Evolutionary conservation across 129 eudicot genomes (phyloP).

Genomic region (Deinandra increscens): DNA sequence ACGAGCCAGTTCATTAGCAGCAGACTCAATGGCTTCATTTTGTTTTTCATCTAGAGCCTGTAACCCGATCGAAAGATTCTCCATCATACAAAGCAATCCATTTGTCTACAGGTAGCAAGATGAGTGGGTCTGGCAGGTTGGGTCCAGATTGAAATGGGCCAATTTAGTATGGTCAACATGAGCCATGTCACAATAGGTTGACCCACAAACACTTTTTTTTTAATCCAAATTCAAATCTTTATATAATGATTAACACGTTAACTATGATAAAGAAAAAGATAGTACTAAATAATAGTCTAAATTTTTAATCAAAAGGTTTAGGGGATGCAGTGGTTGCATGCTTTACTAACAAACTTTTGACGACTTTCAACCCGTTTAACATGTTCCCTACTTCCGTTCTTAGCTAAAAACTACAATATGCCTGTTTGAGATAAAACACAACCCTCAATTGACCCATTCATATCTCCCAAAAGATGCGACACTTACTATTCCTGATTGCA

Average conservation of each 20-base stretch:
- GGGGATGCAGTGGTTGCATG: background rate
- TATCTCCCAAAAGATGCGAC: constrained; percentile 6
- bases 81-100: constrained; percentile 10
- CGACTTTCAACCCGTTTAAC: background rate
- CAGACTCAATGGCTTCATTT: constrained; percentile 72
- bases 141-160: constrained; percentile 1
- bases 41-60: constrained; percentile 94
- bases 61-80: constrained; percentile 6
- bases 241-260: background rate
- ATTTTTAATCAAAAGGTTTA: background rate
- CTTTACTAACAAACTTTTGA: background rate
- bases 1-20: constrained; percentile 72
- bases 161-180: background rate
- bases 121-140: background rate
- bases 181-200: background rate
- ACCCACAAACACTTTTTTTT: constrained; percentile 13
- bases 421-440: background rate
- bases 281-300: background rate
- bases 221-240: background rate
- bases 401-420: background rate
- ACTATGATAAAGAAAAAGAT: constrained; percentile 3
- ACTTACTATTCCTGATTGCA: background rate
- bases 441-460: background rate
- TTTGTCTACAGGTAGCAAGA: constrained; percentile 7
- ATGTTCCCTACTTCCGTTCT: background rate